Percentiles rank a stretch among this genome's conserved stretches.
Conservation (phyloP, 176 grass and related monocot genomes). For the Oryza officinalis region DNA sequence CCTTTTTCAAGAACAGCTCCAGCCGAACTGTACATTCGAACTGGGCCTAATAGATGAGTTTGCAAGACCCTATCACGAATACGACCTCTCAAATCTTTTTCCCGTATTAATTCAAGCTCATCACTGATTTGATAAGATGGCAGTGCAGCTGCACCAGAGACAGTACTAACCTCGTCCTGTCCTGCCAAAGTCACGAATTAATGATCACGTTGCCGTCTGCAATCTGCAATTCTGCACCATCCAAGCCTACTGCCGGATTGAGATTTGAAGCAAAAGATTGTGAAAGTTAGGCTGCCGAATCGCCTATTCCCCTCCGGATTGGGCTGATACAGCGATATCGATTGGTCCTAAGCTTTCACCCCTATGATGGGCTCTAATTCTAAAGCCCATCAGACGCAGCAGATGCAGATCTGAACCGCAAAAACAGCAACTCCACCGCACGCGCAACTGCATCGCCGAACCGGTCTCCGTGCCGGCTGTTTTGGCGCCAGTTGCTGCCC, state of each 20-base stretch:
- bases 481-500: conserved; percentile 31
- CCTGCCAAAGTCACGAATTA: background rate
- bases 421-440: background rate
- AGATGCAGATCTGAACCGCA: background rate
- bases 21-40: too few relatives aligned
- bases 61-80: background rate
- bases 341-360: background rate
- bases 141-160: background rate
- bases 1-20: too few relatives aligned
- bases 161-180: background rate
- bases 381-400: background rate
- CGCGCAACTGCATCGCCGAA: background rate
- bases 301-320: background rate
- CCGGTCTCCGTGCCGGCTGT: conserved; percentile 1
- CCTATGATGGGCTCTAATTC: background rate
- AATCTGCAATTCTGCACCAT: background rate
- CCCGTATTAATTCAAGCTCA: background rate
- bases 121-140: background rate
- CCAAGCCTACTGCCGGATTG: background rate
- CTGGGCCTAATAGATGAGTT: background rate
- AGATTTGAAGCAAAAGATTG: background rate
- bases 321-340: background rate
- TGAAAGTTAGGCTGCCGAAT: background rate
- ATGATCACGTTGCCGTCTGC: background rate
- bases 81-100: background rate